Evolutionary conservation across 257 asterid species (phyloP).

Genomic region (Thymus mandschuricus): DNA sequence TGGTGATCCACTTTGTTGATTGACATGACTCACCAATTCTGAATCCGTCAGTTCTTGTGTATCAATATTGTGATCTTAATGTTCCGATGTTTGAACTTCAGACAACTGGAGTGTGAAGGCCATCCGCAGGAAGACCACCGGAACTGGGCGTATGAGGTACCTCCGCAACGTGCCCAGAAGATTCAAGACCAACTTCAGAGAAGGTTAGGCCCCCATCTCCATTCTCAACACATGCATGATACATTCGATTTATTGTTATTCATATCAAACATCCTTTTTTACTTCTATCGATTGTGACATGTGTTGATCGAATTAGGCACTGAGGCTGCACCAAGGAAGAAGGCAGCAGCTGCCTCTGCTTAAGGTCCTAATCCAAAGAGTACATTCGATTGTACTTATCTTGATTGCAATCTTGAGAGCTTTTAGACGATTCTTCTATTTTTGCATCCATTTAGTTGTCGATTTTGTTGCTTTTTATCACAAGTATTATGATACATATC

Average conservation of each 20-base stretch:
- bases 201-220: slow-evolving; percentile 41
- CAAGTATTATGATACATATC: slow-evolving; percentile 16
- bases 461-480: slow-evolving; percentile 28
- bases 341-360: slow-evolving; percentile 63
- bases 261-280: background rate
- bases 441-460: slow-evolving; percentile 10
- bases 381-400: slow-evolving; percentile 26
- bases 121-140: slow-evolving; percentile 84
- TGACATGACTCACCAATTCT: background rate
- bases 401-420: slow-evolving; percentile 28
- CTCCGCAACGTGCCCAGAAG: slow-evolving; percentile 73
- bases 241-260: background rate
- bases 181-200: slow-evolving; percentile 83
- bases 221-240: background rate
- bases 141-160: slow-evolving; percentile 88
- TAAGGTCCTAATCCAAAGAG: slow-evolving; percentile 26
- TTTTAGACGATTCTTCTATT: slow-evolving; percentile 27
- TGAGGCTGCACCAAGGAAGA: slow-evolving; percentile 81
- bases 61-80: background rate
- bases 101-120: slow-evolving; percentile 86
- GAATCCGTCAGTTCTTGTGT: background rate
- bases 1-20: background rate
- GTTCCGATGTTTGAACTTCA: background rate
- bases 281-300: slow-evolving; percentile 7
- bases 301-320: slow-evolving; percentile 43